Evolutionary conservation across 2,329 filamentous ascomycete genomes (phyloP), one percentile per base, ranked within the genome.

Genomic region (Pseudogymnoascus sp.): DNA sequence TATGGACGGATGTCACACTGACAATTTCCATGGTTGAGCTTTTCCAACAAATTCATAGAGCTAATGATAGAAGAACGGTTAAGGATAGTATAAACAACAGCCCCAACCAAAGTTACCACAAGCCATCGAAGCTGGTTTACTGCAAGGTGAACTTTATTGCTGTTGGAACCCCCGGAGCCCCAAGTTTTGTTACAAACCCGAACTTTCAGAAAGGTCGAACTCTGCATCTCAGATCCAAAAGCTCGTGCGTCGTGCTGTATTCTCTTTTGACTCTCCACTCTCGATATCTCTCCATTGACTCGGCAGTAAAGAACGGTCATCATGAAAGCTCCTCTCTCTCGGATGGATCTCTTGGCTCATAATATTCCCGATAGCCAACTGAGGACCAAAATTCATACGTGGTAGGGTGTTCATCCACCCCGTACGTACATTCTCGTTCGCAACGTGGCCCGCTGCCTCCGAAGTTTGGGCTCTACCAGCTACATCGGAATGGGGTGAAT

Each of bases 271-370:
- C 17, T 42, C 64, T 9, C 28, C 53, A 15, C 65, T 23, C 15
- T 57, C 50, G 11, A 64, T 21, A 36, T 47, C 44, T 26, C 59
- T 67, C 17, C 66, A 60, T 35, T 71, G 70, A 64, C 70, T 71
- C 5, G 70, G 71, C 28, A 72, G 61, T 31, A 69, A 50, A 5
- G 67, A 65, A 53, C 68, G 65, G 57, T 72, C 69, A 65, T 71
- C 71, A 62, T 70, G 66, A 19, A 68, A 71, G 53, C 66, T 70
- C 17, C 38, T 38, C 15, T 69, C 64, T 60, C 65, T 63, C 9
- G 33, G 33, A 23, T 40, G 28, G 15, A 63, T 33, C 36, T 62
- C 38, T 6, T 63, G 33, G 10, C 59, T 42, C 7, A 38, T 42
- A 40, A 61, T 38, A 61, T 10, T 61, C 59, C 59, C 59, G 26